phyloP scores from a whole-genome alignment of 106 monocot species.

The Gastrodia elata region DNA sequence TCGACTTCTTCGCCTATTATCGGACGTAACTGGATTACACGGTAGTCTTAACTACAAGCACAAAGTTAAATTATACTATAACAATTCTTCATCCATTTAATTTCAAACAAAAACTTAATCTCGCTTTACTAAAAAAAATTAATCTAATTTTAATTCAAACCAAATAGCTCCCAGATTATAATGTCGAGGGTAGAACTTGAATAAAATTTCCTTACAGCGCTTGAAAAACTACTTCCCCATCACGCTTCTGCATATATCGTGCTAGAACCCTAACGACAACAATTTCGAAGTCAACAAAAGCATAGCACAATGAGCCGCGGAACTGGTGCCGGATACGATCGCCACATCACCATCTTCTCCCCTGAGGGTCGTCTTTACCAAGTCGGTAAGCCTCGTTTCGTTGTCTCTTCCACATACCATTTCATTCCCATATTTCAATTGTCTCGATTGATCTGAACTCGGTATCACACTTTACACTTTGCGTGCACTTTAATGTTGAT shows the following conservation, averaged over 20 bases:
- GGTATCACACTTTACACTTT: not conserved
- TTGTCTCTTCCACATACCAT: not conserved
- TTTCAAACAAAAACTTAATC: no score
- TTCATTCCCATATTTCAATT: not conserved
- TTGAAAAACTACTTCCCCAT: not conserved
- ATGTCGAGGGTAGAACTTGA: no score
- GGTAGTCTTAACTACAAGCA: no score
- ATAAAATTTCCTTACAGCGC: not conserved
- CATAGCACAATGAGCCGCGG: slow-evolving; percentile 70
- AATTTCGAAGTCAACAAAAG: not conserved
- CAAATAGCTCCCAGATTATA: no score
- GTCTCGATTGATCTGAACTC: not conserved
- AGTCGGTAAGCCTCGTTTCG: slow-evolving; percentile 56
- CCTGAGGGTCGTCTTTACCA: slow-evolving; percentile 97
- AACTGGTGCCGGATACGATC: slow-evolving; percentile 93
- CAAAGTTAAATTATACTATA: no score
- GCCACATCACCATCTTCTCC: slow-evolving; percentile 99
- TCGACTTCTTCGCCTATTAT: no score
- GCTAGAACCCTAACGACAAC: not conserved
- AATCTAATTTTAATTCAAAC: no score
- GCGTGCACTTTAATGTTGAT: not conserved
- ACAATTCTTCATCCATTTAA: no score
- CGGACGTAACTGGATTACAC: no score
- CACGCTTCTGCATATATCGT: not conserved
- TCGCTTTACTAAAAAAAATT: no score